Evolutionary conservation across 495 filamentous ascomycete species (phyloP), one percentile per base, ranked within the genome.

Genomic region (Astrothelium macrocarpum): DNA sequence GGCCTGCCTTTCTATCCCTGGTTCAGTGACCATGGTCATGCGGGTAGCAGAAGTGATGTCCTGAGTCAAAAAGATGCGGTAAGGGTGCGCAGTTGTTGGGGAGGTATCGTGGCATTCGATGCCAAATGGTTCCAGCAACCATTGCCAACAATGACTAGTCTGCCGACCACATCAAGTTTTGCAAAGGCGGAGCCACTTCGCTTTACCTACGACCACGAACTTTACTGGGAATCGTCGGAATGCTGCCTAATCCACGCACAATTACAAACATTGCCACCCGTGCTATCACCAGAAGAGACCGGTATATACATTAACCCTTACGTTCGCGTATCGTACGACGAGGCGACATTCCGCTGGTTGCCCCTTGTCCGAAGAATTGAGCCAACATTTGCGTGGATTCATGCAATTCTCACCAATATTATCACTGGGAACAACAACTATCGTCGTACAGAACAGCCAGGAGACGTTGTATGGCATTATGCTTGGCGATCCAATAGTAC

Each of bases 41-140:
- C 75, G 0, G 65, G 70, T 5, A 89, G 85, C 66, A 78, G 87
- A 36, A 67, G 74, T 11, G 86, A 86, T 67, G 82, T 90, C 25
- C 74, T 87, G 9, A 73, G 71, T 2, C 82, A 81, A 28, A 84
- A 76, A 63, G 87, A 90, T 67, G 85, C 85, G 0, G 87, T 94
- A 7, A 79, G 84, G 25, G 89, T 91, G 1, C 82, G 83, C 66
- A 87, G 85, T 66, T 94, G 89, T 73, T 92, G 89, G 89, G 86
- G 87, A 39, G 90, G 89, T 10, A 90, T 91, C 80, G 85, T 88
- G 7, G 88, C 88, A 2, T 90, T 90, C 68, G 85, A 91, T 68
- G 88, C 85, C 1, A 78, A 75, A 59, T 87, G 81, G 64, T 86
- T 91, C 68, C 84, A 76, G 70, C 67, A 65, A 3, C 1, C 39